These are phyloP conservation scores for Grosmannia penicillata DNA, from an alignment of 2,329 filamentous ascomycete species.

Conservation along the genomic window DNA sequence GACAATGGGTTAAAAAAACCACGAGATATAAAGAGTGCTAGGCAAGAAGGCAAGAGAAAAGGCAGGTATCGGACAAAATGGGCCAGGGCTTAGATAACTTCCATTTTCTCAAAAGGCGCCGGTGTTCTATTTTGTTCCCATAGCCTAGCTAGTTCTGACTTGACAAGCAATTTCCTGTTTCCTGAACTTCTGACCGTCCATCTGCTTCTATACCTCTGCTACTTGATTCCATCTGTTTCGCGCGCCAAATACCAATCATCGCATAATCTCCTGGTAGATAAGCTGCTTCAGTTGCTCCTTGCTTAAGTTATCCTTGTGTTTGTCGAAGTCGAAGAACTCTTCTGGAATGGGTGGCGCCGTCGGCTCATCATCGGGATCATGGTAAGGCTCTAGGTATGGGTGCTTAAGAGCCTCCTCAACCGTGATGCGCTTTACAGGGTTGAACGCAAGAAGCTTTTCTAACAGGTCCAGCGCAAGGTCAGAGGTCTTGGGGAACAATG, in stretches of 20 bases:
- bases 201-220: background rate
- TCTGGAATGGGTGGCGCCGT: slow-evolving; percentile 93
- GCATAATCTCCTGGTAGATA: slow-evolving; percentile 95
- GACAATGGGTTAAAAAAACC: too few species aligned
- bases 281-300: slow-evolving; percentile 97
- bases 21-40: background rate
- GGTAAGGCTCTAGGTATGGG: slow-evolving; percentile 95
- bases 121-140: background rate
- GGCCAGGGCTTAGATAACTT: background rate
- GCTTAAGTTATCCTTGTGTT: slow-evolving; percentile 97
- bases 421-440: slow-evolving; percentile 95
- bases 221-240: too few species aligned
- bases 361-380: slow-evolving; percentile 96
- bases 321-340: slow-evolving; percentile 99
- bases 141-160: slow-evolving; percentile 5
- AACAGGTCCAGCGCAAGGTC: slow-evolving; percentile 85
- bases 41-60: background rate
- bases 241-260: slow-evolving; percentile 11
- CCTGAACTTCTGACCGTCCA: background rate
- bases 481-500: slow-evolving; percentile 98
- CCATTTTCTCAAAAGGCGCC: background rate
- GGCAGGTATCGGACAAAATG: background rate
- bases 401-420: slow-evolving; percentile 96
- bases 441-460: slow-evolving; percentile 93
- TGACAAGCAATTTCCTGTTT: background rate